phyloP scores from a whole-genome alignment of 78 protist genomes.

The Chrysochromulina parva region DNA sequence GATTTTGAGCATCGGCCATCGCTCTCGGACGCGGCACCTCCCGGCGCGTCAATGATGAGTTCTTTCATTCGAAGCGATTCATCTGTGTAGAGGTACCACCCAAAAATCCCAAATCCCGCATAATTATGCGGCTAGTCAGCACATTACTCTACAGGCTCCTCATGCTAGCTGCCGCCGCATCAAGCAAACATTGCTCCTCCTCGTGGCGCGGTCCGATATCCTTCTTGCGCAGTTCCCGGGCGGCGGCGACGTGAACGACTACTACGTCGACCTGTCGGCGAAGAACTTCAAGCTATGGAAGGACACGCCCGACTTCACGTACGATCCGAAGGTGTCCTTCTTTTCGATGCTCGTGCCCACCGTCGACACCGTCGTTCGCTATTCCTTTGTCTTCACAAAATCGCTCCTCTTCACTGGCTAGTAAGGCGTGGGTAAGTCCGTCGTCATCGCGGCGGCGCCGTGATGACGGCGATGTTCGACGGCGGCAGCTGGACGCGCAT shows the following conservation, averaged over 20 bases:
- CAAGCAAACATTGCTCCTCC: no score
- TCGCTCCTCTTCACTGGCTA: constrained; percentile 66
- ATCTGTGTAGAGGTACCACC: no score
- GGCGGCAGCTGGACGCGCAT: not conserved
- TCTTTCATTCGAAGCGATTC: no score
- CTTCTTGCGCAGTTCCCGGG: not conserved
- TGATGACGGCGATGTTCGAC: not conserved
- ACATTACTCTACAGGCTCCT: no score
- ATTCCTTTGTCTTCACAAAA: not conserved
- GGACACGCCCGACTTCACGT: constrained; percentile 17
- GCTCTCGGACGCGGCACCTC: no score
- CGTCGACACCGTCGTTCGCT: constrained; percentile 57
- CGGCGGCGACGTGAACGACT: not conserved
- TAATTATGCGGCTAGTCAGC: no score
- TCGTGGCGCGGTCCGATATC: no score
- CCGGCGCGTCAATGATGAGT: no score
- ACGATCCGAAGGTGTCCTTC: constrained; percentile 45
- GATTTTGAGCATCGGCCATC: no score
- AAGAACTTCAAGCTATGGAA: not conserved
- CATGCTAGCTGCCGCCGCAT: no score
- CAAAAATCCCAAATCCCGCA: no score
- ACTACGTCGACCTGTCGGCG: constrained; percentile 12
- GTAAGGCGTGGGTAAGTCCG: constrained; percentile 84
- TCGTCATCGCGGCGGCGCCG: constrained; percentile 44
- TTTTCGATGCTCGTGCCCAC: constrained; percentile 64